A percentile compares a stretch with the other conserved stretches of the same genome.
These are phyloP conservation scores for Cerrena zonata DNA, from an alignment of 1,284 basidiomycete genomes.

Conservation along the genomic window DNA sequence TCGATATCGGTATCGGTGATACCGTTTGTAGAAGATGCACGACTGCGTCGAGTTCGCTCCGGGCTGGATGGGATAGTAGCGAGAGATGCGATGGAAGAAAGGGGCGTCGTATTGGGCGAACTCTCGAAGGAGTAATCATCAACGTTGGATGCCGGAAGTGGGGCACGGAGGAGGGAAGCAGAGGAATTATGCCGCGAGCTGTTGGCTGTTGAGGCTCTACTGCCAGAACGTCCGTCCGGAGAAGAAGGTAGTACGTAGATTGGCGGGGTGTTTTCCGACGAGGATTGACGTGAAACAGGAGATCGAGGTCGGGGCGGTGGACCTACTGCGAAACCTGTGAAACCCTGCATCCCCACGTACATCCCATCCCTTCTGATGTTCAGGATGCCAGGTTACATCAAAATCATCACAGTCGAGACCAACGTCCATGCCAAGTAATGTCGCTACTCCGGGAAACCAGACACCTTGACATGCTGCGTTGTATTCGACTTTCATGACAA, in stretches of 20 bases:
- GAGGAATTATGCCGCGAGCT: conserved; percentile 35
- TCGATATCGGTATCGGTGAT: conserved; percentile 21
- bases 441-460: conserved; percentile 77
- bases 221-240: conserved; percentile 32
- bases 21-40: conserved; percentile 25
- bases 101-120: conserved; percentile 45
- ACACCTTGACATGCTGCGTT: conserved; percentile 66
- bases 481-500: conserved; percentile 65
- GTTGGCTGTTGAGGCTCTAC: conserved; percentile 7
- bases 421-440: conserved; percentile 71
- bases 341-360: conserved; percentile 58
- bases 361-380: conserved; percentile 48
- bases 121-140: conserved; percentile 70
- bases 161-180: conserved; percentile 56
- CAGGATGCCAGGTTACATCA: conserved; percentile 59
- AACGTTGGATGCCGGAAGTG: conserved; percentile 55
- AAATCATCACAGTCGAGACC: conserved; percentile 61
- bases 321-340: conserved; percentile 61
- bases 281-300: conserved; percentile 16
- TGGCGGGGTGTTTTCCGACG: conserved; percentile 15
- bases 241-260: conserved; percentile 36
- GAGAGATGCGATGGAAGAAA: conserved; percentile 55
- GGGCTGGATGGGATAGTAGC: conserved; percentile 34
- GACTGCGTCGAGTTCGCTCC: conserved; percentile 26
- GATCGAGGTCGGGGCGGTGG: conserved; percentile 16